Conservation (phyloP, 2,329 filamentous ascomycete genomes). For the Neonectria neomacrospora region DNA sequence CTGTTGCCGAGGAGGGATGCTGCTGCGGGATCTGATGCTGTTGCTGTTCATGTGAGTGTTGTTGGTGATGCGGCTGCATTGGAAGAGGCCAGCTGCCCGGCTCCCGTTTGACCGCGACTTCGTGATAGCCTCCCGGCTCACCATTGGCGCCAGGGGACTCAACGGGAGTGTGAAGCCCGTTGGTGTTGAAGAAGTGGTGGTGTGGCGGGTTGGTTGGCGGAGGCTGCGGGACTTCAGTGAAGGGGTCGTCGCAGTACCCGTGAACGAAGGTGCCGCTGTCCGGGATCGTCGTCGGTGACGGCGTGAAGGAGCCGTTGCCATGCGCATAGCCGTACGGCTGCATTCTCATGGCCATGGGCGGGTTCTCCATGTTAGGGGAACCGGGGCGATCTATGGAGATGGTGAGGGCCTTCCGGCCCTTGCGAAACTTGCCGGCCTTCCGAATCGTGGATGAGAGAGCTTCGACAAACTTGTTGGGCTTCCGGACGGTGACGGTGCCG, state of each 20-base stretch:
- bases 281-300: conserved; percentile 44
- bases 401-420: conserved; percentile 41
- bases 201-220: conserved; percentile 35
- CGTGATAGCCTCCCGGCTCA: conserved; percentile 45
- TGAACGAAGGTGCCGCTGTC: conserved; percentile 48
- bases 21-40: conserved; percentile 33
- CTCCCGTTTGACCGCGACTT: conserved; percentile 31
- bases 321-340: conserved; percentile 40
- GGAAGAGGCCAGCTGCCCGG: conserved; percentile 27
- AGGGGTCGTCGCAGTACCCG: conserved; percentile 54
- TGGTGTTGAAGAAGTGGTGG: conserved; percentile 46
- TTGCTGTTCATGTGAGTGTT: conserved; percentile 34
- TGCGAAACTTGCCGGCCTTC: conserved; percentile 52
- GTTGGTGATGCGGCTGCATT: conserved; percentile 41
- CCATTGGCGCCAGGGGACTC: conserved; percentile 53
- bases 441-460: conserved; percentile 55
- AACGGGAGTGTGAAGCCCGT: conserved; percentile 51
- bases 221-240: conserved; percentile 47
- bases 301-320: conserved; percentile 40
- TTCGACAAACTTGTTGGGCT: conserved; percentile 55
- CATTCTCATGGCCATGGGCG: conserved; percentile 49
- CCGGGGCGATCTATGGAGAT: conserved; percentile 39
- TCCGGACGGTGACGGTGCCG: conserved; percentile 44
- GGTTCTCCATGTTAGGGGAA: conserved; percentile 49
- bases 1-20: conserved; percentile 30